These are phyloP conservation scores for Candida neerlandica DNA, from an alignment of 1,139 yeast genomes.

Conservation along the genomic window DNA sequence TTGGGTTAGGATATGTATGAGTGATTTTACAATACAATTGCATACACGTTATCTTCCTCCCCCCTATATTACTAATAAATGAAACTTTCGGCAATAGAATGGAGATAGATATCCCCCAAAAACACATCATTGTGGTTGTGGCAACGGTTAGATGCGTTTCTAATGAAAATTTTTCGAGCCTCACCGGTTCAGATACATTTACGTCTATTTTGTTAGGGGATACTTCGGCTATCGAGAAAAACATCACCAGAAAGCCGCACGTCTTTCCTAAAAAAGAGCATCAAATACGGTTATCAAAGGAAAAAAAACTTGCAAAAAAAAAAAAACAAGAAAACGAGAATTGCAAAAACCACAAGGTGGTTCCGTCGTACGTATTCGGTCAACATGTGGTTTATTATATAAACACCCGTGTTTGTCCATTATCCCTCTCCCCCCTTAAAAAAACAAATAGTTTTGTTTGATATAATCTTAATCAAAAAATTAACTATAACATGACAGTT, in stretches of 20 bases:
- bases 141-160: not conserved
- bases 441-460: not conserved
- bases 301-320: too few relatives aligned
- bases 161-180: not conserved
- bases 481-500: slow-evolving; percentile 15
- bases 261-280: not conserved
- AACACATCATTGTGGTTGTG: not conserved
- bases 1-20: too few relatives aligned
- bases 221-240: too few relatives aligned
- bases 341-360: not conserved
- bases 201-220: too few relatives aligned
- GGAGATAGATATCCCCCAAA: too few relatives aligned
- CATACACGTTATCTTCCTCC: too few relatives aligned
- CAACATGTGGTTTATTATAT: not conserved
- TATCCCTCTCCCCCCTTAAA: not conserved
- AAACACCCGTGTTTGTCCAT: not conserved
- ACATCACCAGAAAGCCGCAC: slow-evolving; percentile 7
- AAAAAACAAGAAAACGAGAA: not conserved
- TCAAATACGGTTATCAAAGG: slow-evolving; percentile 5
- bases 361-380: not conserved
- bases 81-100: too few relatives aligned
- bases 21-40: too few relatives aligned
- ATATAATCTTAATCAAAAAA: too few relatives aligned
- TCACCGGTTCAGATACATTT: too few relatives aligned
- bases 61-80: too few relatives aligned